These are phyloP conservation scores for Shiraia bambusicola DNA, from an alignment of 2,329 filamentous ascomycete species.

Conservation along the genomic window DNA sequence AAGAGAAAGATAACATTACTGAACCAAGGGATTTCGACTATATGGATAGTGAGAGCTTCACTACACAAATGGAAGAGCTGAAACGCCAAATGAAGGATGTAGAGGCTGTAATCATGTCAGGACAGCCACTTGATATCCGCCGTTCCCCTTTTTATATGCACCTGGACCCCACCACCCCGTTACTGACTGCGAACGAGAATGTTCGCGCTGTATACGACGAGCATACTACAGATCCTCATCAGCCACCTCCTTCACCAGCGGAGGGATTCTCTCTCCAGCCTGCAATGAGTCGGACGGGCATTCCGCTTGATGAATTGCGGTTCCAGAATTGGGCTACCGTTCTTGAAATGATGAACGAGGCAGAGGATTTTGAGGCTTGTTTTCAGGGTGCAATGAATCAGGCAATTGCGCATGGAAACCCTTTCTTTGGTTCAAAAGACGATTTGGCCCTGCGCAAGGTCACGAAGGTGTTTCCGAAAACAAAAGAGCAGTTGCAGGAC, in stretches of 20 bases:
- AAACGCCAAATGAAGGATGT: conserved; percentile 31
- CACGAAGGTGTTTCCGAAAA: not conserved
- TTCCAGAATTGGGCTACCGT: conserved; percentile 54
- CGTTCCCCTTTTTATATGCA: conserved; percentile 42
- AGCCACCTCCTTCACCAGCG: conserved; percentile 24
- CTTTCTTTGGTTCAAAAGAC: conserved; percentile 4
- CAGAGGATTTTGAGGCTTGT: conserved; percentile 26
- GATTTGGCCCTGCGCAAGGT: conserved; percentile 7
- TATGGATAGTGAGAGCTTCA: conserved; percentile 20
- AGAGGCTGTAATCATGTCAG: conserved; percentile 34
- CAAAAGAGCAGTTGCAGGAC: conserved; percentile 1
- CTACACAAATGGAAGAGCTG: conserved; percentile 20
- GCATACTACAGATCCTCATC: conserved; percentile 45
- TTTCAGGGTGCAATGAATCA: conserved; percentile 6
- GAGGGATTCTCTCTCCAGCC: conserved; percentile 7
- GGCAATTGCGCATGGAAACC: conserved; percentile 13
- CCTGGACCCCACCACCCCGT: conserved; percentile 27
- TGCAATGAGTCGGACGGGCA: conserved; percentile 39
- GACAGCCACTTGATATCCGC: conserved; percentile 39
- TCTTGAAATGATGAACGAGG: conserved; percentile 48
- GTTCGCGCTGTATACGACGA: conserved; percentile 48
- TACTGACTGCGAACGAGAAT: conserved; percentile 27
- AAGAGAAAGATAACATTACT: conserved; percentile 2
- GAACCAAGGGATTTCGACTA: conserved; percentile 5
- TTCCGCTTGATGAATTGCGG: conserved; percentile 49